phyloP scores from a whole-genome alignment of 345 rosid genomes.

The Syzygium oleosum region DNA sequence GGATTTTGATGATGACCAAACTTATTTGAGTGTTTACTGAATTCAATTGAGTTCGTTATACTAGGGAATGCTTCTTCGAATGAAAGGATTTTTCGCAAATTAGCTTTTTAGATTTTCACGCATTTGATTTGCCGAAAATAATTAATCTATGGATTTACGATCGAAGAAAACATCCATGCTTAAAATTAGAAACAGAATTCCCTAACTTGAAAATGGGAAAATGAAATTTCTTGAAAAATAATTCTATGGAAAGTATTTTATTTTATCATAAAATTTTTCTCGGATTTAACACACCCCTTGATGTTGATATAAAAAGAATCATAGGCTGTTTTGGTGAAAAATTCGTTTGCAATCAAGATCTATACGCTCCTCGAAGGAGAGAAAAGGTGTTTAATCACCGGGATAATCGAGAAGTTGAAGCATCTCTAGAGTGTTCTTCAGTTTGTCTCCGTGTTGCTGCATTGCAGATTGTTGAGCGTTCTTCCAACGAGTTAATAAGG shows the following conservation, averaged over 20 bases:
- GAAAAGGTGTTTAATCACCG: fast-evolving
- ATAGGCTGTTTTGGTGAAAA: background rate
- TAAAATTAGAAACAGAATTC: background rate
- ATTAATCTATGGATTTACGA: background rate
- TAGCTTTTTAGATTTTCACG: background rate
- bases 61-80: background rate
- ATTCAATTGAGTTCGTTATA: background rate
- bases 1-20: background rate
- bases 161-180: background rate
- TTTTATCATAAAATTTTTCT: background rate
- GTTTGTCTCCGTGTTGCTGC: fast-evolving
- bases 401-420: background rate
- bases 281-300: fast-evolving
- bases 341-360: background rate
- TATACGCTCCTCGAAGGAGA: background rate
- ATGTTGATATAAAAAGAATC: background rate
- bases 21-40: background rate
- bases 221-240: background rate
- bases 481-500: background rate
- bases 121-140: background rate
- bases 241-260: background rate
- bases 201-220: background rate
- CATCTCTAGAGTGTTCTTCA: background rate
- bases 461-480: fast-evolving
- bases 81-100: background rate